Base-by-base conservation (phyloP, 257 asterid genomes). In the Oldenlandia corymbosa region DNA sequence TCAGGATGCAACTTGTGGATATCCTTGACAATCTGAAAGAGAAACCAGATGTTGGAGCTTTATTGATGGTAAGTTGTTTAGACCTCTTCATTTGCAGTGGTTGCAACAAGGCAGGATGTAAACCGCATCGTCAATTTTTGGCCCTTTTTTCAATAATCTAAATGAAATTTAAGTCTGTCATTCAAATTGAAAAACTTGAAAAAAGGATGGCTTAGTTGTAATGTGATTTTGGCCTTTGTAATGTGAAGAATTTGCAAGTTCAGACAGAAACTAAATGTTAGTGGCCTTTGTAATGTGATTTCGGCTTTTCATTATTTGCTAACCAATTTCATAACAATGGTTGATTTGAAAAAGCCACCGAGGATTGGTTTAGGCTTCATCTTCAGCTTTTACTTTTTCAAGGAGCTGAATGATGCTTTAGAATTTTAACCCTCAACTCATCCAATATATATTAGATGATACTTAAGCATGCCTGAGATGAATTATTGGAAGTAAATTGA, bases 1-100 rank as follows among this genome's bases (percentile, higher is more conserved):
- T 52, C n/a, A 79, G 84, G 76, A 41, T 73, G 42, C 99, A 92
- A 73, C 85, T 92, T 20, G 84, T 76, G 76, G 95, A 92, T 72
- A 87, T 92, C 79, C 91, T 92, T 80, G 87, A 80, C 74, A 87
- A 81, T 83, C 85, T 90, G 68, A 92, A 80, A 77, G 99, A 92
- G 72, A 92, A 90, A 77, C 99, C 99, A 46, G 99, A 92, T 75
- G 99, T 92, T 71, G 95, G 91, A 45, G 81, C 96, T 53, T 62
- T 92, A 65, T 81, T 92, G 76, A 41, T 75, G 84, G 99, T 92
- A 75, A 77, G 79, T 65, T 57, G 46, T 45, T 53, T 23, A 30
- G 43, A 10, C 23, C 23, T 37, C 60, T 61, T 42, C 13, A 16
- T 58, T n/a, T 49, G 24, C 17, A 10, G 5, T 16, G 11, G 30